phyloP scores from a whole-genome alignment of 345 rosid species.

The Kandelia obovata region DNA sequence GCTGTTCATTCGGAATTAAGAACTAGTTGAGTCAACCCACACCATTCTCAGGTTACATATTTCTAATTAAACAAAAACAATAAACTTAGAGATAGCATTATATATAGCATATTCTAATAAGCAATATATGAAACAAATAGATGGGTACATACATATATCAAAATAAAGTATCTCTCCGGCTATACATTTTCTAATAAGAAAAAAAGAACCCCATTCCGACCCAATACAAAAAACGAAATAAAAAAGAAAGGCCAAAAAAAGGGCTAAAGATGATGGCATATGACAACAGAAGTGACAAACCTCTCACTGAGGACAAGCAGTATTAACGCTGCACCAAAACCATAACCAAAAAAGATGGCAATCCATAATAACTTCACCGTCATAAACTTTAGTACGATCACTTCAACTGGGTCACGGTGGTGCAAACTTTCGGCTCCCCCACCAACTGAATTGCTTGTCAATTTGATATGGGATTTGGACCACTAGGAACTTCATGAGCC shows the following conservation, averaged over 20 bases:
- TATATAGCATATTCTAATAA: slow-evolving; percentile 2
- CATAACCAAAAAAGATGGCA: slow-evolving; percentile 20
- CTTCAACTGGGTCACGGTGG: slow-evolving; percentile 1
- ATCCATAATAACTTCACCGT: slow-evolving; percentile 15
- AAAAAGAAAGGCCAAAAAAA: background rate
- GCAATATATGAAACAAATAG: slow-evolving; percentile 14
- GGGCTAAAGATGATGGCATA: slow-evolving; percentile 14
- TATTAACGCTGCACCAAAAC: slow-evolving; percentile 21
- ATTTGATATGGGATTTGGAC: slow-evolving; percentile 92
- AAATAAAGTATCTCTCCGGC: slow-evolving; percentile 30
- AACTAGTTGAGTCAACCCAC: background rate
- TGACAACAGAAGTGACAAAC: slow-evolving; percentile 20
- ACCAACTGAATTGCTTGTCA: slow-evolving; percentile 29
- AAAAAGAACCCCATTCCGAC: slow-evolving; percentile 3
- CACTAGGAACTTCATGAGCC: slow-evolving; percentile 88
- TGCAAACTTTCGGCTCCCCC: background rate
- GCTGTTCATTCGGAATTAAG: background rate
- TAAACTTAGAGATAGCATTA: background rate
- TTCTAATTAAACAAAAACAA: background rate
- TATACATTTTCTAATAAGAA: slow-evolving; percentile 31
- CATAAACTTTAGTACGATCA: slow-evolving; percentile 11
- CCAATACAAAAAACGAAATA: slow-evolving; percentile 9
- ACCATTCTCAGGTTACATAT: background rate
- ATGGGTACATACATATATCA: slow-evolving; percentile 13
- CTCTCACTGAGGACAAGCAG: slow-evolving; percentile 21